Evolutionary conservation across 805 yeast species (phyloP).

Genomic region (Candida hungchunana): DNA sequence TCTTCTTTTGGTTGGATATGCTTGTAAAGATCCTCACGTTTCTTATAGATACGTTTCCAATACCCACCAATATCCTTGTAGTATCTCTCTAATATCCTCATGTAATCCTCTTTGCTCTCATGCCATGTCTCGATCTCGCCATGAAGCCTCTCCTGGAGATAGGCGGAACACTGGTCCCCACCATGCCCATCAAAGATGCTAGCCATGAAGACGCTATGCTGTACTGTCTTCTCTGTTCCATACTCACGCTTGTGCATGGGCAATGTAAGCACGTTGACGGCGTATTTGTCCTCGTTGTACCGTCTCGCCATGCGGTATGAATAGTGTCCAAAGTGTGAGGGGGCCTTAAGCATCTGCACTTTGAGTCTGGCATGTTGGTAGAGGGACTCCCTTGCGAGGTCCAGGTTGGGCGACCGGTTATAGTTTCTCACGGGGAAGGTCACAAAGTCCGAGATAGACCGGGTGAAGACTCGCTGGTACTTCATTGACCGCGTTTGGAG

Average conservation of each 20-base stretch:
- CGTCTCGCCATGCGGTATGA: conserved; percentile 71
- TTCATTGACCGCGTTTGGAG: no score
- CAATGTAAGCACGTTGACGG: conserved; percentile 55
- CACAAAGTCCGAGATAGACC: conserved; percentile 21
- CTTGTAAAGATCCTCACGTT: conserved; percentile 34
- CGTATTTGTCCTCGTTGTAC: conserved; percentile 78
- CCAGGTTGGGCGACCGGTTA: conserved; percentile 12
- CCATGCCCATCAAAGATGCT: conserved; percentile 95
- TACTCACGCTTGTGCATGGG: conserved; percentile 31
- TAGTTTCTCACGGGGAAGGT: conserved; percentile 19
- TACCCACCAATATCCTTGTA: conserved; percentile 63
- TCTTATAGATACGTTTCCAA: conserved; percentile 74
- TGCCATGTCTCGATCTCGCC: conserved; percentile 43
- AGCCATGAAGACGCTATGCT: conserved; percentile 52
- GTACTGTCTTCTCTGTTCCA: conserved; percentile 19
- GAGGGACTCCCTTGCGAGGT: conserved; percentile 12
- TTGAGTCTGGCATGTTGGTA: conserved; percentile 19
- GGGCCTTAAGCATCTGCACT: conserved; percentile 45
- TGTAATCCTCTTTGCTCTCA: conserved; percentile 31
- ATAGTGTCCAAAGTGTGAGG: conserved; percentile 65
- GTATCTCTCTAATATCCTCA: conserved; percentile 50
- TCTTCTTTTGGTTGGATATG: conserved; percentile 27
- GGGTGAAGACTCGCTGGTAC: conserved; percentile 1
- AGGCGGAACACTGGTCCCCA: conserved; percentile 68
- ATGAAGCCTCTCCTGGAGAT: conserved; percentile 50